Evolutionary conservation across 2,329 filamentous ascomycete genomes (phyloP), one percentile per base, ranked within the genome.

Genomic region (Pseudocercospora crystallina): DNA sequence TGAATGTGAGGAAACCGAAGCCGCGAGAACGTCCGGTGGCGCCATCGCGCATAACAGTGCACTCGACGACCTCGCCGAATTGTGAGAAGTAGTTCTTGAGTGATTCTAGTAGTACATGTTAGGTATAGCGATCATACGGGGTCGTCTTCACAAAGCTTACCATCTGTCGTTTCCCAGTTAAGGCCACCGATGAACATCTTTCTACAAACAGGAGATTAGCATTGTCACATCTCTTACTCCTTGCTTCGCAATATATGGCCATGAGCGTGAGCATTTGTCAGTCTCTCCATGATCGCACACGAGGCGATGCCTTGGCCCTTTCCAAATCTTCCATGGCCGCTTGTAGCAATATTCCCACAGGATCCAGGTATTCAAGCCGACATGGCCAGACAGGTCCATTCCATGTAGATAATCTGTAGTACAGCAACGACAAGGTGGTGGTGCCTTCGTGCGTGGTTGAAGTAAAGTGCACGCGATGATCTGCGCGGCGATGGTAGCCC

Each of bases 101-200:
- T 7, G 94, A 97, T 78, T 99, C 94, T 99, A 68, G 40, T 46
- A 8, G 26, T 33, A 26, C 26, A 43, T 46, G 61, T 72, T 61
- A 73, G 67, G 59, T 31, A 40, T 41, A 36, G 36, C 11, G 13
- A 30, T 11, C 5, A 17, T 36, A n/a, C 14, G 20, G 12, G n/a
- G 11, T 29, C 7, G 29, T 10, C 20, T 14, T 41, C 12, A 34
- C 26, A 13, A 50, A 32, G 75, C 90, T 80, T 84, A 97, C 92
- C 85, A 76, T 97, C 92, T 49, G 94, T 97, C 12, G 94, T 99
- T 73, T 99, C 94, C 94, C 94, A 99, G 69, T 99, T 99, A 48
- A 99, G 76, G 35, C 94, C 94, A 65, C 94, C 94, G 73, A 99
- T 99, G 65, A 99, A 99, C 94, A 99, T 99, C 78, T 99, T 99